Evolutionary conservation across 1,139 yeast species (phyloP), one percentile per base, ranked within the genome.

Genomic region (Suhomyces terraborum): DNA sequence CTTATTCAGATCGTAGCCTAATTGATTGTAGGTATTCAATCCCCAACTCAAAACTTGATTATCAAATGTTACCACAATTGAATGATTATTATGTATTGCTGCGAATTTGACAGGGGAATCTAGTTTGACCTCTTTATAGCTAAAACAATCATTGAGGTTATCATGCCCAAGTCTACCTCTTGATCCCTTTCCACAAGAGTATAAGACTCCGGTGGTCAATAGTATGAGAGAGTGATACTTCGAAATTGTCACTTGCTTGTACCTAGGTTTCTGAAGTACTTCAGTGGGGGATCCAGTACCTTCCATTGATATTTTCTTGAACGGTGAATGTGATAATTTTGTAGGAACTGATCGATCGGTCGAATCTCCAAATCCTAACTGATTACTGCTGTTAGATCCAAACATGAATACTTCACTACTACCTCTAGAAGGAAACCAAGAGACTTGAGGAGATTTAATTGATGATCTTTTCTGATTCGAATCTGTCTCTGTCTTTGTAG

Each of bases 31-130:
- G 21, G 71, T 68, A 54, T 88, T 88, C 46, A 80, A 68, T 0
- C 97, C 97, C 95, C 96, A 89, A 0, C 91, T 64, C 49, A 71
- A 85, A 2, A 88, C 66, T 14, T 72, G 73, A 28, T 82, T 82
- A 8, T 63, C 55, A 1, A 64, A 53, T 1, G 85, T 76, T 18
- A 86, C 55, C 0, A 59, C 74, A 20, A 88, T 55, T 0, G 88
- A 69, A 57, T 88, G 96, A 52, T 84, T 85, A 48, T 79, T 77
- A 29, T 89, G 82, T 2, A 81, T 59, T 0, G 79, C 77, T 1
- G 81, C 64, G 14, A 42, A 52, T 20, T 63, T 59, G 8, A 59
- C 54, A 2, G 56, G 53, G 17, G 71, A 66, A 2, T 48, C 46
- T n/a, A 52, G 53, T 4, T 65, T 55, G 9, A 78, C 62, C 36